These are phyloP conservation scores for Fusarium piperis DNA, from an alignment of 2,329 filamentous ascomycete species.

Conservation along the genomic window DNA sequence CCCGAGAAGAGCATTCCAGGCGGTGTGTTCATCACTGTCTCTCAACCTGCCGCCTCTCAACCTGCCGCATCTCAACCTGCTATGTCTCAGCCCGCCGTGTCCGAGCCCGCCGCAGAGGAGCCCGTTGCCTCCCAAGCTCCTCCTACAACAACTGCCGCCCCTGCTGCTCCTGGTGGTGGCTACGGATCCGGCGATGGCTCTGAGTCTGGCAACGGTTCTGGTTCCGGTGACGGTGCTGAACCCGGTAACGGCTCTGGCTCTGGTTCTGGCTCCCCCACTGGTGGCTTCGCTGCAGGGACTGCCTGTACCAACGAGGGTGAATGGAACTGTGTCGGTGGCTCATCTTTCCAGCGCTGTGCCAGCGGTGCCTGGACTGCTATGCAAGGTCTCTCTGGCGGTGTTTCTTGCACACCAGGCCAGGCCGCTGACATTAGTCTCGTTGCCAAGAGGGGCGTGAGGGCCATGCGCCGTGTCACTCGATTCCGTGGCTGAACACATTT, in stretches of 20 bases:
- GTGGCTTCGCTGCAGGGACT: constrained; percentile 52
- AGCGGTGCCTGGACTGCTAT: constrained; percentile 60
- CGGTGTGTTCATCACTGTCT: constrained; percentile 54
- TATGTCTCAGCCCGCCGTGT: constrained; percentile 41
- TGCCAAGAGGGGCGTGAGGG: constrained; percentile 20
- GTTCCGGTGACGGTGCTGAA: background rate
- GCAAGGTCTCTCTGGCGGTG: constrained; percentile 56
- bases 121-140: constrained; percentile 36
- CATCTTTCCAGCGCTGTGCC: constrained; percentile 64
- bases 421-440: constrained; percentile 51
- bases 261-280: constrained; percentile 37
- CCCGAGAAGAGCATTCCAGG: constrained; percentile 40
- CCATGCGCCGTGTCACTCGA: constrained; percentile 44
- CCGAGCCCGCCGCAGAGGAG: constrained; percentile 14
- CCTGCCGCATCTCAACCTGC: constrained; percentile 39
- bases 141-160: background rate
- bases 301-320: constrained; percentile 59
- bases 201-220: background rate
- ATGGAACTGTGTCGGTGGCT: constrained; percentile 64
- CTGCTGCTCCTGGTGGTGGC: background rate
- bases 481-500: too few species aligned
- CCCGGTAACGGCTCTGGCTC: constrained; percentile 29
- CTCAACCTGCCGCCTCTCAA: constrained; percentile 28
- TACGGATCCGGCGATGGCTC: background rate
- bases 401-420: constrained; percentile 55